These are phyloP conservation scores for Neurospora hispaniola DNA, from an alignment of 495 filamentous ascomycete genomes.

Conservation along the genomic window DNA sequence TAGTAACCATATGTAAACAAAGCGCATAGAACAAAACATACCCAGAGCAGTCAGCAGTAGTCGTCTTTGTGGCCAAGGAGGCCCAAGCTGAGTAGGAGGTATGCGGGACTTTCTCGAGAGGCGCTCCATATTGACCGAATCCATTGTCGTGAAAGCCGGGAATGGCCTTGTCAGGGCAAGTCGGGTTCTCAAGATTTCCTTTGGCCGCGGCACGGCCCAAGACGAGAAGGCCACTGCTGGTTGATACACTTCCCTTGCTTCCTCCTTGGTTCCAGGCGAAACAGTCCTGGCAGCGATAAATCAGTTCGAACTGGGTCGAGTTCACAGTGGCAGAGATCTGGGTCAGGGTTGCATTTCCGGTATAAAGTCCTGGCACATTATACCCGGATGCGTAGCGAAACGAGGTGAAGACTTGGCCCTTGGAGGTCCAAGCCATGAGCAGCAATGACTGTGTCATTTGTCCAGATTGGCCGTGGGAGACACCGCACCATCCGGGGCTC, in stretches of 20 bases:
- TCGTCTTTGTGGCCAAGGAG: constrained; percentile 26
- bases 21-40: constrained; percentile 4
- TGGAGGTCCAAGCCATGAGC: constrained; percentile 45
- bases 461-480: constrained; percentile 39
- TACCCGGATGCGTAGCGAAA: constrained; percentile 50
- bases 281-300: constrained; percentile 56
- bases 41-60: constrained; percentile 29
- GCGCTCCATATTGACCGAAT: constrained; percentile 32
- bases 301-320: constrained; percentile 41
- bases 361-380: constrained; percentile 44
- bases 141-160: constrained; percentile 27
- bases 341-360: constrained; percentile 46
- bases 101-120: constrained; percentile 31
- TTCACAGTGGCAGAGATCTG: constrained; percentile 48
- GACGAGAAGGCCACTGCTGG: constrained; percentile 13
- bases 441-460: constrained; percentile 49
- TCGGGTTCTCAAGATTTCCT: constrained; percentile 11
- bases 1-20: not conserved
- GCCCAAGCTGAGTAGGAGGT: constrained; percentile 41
- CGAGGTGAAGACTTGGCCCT: constrained; percentile 40
- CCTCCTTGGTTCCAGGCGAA: constrained; percentile 38
- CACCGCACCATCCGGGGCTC: constrained; percentile 43
- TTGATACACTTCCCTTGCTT: constrained; percentile 13
- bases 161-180: constrained; percentile 22
- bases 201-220: constrained; percentile 21